Conservation (phyloP, 495 filamentous ascomycete genomes). For the Penicillium crystallinum region DNA sequence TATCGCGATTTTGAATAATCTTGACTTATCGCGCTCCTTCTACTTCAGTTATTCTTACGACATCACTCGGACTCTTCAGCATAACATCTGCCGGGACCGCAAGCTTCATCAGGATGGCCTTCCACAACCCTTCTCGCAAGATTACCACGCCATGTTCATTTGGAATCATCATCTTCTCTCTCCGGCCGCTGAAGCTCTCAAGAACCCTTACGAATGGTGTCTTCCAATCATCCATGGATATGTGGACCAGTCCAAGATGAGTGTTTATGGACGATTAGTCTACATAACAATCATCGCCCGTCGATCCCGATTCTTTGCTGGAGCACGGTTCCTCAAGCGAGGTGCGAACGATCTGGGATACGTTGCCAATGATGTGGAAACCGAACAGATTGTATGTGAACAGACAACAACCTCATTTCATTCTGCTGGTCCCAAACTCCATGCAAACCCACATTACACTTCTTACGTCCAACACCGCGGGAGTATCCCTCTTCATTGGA, state of each 20-base stretch:
- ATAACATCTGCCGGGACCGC: constrained; percentile 84
- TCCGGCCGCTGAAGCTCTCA: constrained; percentile 64
- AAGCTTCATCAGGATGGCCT: constrained; percentile 59
- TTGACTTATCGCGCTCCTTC: constrained; percentile 85
- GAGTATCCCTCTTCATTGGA: constrained; percentile 96
- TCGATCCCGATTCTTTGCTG: constrained; percentile 88
- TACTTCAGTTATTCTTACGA: constrained; percentile 99
- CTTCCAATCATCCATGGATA: constrained; percentile 94
- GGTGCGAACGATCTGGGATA: constrained; percentile 94
- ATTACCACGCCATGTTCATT: constrained; percentile 93
- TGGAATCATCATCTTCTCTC: constrained; percentile 90
- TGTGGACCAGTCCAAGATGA: constrained; percentile 83
- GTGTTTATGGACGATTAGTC: constrained; percentile 75
- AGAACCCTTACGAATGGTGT: constrained; percentile 90
- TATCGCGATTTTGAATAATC: constrained; percentile 79
- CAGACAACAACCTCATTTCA: constrained; percentile 92
- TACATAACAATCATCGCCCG: constrained; percentile 93
- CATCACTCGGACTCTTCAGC: constrained; percentile 85
- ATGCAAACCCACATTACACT: constrained; percentile 84
- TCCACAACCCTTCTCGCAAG: constrained; percentile 50
- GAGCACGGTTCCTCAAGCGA: constrained; percentile 88
- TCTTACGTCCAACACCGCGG: constrained; percentile 96
- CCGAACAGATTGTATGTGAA: constrained; percentile 96
- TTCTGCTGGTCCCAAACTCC: constrained; percentile 77
- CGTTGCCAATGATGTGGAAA: constrained; percentile 99